Percentiles rank a stretch among this genome's conserved stretches.
Conservation (phyloP, 1,139 yeast genomes). For the Magnusiomyces tetraspermus region DNA sequence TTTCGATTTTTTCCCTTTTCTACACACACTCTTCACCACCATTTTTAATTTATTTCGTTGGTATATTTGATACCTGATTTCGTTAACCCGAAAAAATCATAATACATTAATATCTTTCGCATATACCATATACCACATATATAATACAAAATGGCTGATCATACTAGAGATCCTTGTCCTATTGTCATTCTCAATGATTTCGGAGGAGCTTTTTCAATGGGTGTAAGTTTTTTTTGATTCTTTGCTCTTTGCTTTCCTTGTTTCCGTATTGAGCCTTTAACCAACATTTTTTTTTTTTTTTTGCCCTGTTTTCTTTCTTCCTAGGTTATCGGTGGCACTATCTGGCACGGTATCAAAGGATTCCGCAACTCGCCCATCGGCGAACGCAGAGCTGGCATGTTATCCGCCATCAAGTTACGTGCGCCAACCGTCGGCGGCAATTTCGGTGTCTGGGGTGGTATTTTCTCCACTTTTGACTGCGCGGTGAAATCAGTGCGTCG, state of each 20-base stretch:
- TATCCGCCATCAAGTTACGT: slow-evolving; percentile 85
- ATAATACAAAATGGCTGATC: slow-evolving; percentile 49
- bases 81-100: too few relatives aligned
- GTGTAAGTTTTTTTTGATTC: slow-evolving; percentile 36
- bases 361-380: slow-evolving; percentile 95
- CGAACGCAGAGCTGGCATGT: slow-evolving; percentile 83
- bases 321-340: slow-evolving; percentile 81
- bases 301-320: neutral
- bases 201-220: slow-evolving; percentile 99
- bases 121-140: too few relatives aligned
- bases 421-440: slow-evolving; percentile 99
- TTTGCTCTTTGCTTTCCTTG: too few relatives aligned
- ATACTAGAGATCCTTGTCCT: slow-evolving; percentile 98
- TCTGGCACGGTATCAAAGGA: slow-evolving; percentile 99
- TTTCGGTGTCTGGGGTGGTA: slow-evolving; percentile 99
- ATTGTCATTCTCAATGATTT: slow-evolving; percentile 90
- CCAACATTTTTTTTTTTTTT: neutral
- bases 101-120: too few relatives aligned
- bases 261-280: neutral
- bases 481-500: slow-evolving; percentile 89
- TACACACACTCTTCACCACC: too few relatives aligned
- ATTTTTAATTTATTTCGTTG: too few relatives aligned
- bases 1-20: too few relatives aligned
- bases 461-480: slow-evolving; percentile 92
- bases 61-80: too few relatives aligned